Evolutionary conservation across 306 rosid genomes (phyloP), one percentile per base, ranked within the genome.

Genomic region (Dalbergia cultrata): DNA sequence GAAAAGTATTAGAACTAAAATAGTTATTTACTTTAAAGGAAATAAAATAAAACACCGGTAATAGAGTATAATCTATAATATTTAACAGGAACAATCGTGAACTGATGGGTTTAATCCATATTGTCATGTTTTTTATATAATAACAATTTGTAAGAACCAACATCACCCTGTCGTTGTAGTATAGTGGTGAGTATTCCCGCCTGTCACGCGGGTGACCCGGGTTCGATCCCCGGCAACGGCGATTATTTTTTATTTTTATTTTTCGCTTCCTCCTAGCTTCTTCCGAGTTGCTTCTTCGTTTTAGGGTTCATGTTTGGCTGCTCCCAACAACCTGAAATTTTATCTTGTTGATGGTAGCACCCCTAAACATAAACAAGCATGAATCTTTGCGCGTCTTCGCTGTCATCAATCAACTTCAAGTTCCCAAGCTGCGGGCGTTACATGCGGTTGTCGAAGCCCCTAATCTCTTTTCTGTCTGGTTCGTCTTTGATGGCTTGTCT

Each of bases 151-250:
- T 8, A 43, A 2, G 9, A 2, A 0, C 0, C 0, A 7, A 0
- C 2, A 0, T 0, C 19, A 50, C 14, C 19, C 0, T 4, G 86
- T 78, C 86, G 86, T 83, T 83, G 86, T 87, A 84, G 87, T 81
- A 83, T 81, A 87, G 87, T 87, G 90, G 86, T 83, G 5, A 87
- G 87, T 83, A 81, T 73, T 83, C 83, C 83, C 86, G 86, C 86
- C 86, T 78, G 86, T 83, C 77, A 79, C 83, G 77, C 87, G 81
- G 87, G 78, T 11, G 87, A 79, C 83, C 83, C 83, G 83, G 87
- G 81, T 84, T 84, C 87, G 88, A 87, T 85, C 90, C 90, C 90
- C 87, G 85, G 88, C 88, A 87, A 82, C 79, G 87, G 90, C 87
- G 87, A 13, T 0, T 0, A 2, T 8, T 63, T 9, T 56, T 3